A percentile compares a stretch with the other conserved stretches of the same genome.
Conservation (phyloP, 106 monocot genomes). For the Posidonia australis region DNA sequence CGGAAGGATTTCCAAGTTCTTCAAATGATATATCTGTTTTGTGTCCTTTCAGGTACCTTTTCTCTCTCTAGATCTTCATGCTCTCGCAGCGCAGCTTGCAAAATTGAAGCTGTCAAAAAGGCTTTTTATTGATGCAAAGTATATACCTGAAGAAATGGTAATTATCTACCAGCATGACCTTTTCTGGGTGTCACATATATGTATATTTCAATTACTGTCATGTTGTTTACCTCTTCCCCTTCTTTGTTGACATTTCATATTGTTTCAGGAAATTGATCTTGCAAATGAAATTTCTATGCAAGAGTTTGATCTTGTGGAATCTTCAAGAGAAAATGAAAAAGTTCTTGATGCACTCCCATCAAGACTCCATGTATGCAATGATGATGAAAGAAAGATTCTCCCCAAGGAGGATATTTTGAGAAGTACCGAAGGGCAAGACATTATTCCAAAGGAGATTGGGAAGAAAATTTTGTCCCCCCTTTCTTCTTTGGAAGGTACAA, state of each 20-base stretch:
- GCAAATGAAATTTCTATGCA: neutral
- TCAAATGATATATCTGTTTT: neutral
- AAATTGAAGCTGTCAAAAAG: conserved; percentile 55
- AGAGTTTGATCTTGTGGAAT: neutral
- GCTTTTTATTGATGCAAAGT: conserved; percentile 74
- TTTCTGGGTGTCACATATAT: too few relatives aligned
- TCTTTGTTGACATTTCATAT: neutral
- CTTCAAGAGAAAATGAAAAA: neutral
- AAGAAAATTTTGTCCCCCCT: neutral
- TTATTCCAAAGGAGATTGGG: neutral
- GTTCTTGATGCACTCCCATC: neutral
- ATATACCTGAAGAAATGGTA: conserved; percentile 60
- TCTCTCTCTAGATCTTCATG: conserved; percentile 73
- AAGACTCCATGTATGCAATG: neutral
- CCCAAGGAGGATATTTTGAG: neutral
- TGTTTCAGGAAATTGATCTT: neutral
- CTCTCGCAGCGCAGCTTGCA: conserved; percentile 58
- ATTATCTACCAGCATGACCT: neutral
- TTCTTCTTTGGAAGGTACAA: neutral
- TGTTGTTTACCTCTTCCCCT: neutral
- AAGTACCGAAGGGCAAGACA: neutral
- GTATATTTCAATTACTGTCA: too few relatives aligned
- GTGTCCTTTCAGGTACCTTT: conserved; percentile 49
- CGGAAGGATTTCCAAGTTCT: too few relatives aligned
- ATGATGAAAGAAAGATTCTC: neutral